phyloP scores from a whole-genome alignment of 257 asterid species.

The Ehretia macrophylla region DNA sequence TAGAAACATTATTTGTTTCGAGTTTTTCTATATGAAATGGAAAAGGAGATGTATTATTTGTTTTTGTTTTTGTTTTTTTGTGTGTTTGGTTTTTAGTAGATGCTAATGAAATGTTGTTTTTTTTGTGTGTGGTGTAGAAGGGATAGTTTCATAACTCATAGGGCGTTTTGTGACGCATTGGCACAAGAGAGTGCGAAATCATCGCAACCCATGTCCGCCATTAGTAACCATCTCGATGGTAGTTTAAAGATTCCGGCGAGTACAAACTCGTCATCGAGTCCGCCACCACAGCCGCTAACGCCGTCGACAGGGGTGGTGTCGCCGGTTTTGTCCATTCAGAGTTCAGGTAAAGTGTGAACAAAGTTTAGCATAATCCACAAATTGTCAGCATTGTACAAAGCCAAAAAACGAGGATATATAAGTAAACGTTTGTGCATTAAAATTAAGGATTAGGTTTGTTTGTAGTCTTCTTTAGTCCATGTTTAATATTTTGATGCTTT shows the following conservation, averaged over 20 bases:
- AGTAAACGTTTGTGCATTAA: background rate
- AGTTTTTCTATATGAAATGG: too few relatives aligned
- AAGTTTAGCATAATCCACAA: slow-evolving; percentile 6
- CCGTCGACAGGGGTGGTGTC: slow-evolving; percentile 75
- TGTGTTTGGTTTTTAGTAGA: background rate
- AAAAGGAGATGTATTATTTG: too few relatives aligned
- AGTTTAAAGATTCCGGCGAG: slow-evolving; percentile 28
- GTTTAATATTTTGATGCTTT: background rate
- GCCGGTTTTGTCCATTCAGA: slow-evolving; percentile 83
- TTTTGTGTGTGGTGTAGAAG: slow-evolving; percentile 40
- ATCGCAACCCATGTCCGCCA: slow-evolving; percentile 12
- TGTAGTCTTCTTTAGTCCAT: background rate
- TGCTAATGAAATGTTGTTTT: background rate
- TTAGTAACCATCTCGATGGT: slow-evolving; percentile 20
- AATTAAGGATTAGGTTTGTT: background rate
- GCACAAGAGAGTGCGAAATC: slow-evolving; percentile 67
- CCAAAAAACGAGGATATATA: slow-evolving; percentile 18
- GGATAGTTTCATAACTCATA: slow-evolving; percentile 85
- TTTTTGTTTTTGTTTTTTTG: too few relatives aligned
- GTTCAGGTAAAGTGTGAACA: slow-evolving; percentile 54
- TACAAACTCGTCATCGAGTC: slow-evolving; percentile 31
- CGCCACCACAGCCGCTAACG: slow-evolving; percentile 84
- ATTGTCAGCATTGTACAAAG: slow-evolving; percentile 23
- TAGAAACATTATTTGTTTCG: too few relatives aligned
- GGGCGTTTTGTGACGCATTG: slow-evolving; percentile 90